Percentiles rank a stretch among this genome's conserved stretches.
Evolutionary conservation across 139 green algal species (phyloP).

Genomic region (Auxenochlorella protothecoides): DNA sequence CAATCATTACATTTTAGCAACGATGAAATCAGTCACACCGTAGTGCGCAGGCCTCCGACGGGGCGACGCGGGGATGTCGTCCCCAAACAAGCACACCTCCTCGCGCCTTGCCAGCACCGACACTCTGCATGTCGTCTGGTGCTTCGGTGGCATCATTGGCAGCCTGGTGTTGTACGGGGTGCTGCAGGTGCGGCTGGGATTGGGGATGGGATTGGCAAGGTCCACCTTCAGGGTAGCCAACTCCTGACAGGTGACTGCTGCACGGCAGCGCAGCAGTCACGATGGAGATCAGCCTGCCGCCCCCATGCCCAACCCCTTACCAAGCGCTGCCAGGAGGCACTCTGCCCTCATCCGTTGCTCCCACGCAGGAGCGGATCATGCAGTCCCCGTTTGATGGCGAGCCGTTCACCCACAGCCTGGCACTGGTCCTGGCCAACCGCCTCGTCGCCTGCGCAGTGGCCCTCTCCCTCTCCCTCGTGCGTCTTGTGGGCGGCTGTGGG

Average conservation of each 20-base stretch:
- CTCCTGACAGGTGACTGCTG: no score
- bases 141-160: constrained; percentile 37
- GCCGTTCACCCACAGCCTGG: constrained; percentile 81
- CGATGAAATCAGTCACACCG: no score
- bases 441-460: constrained; percentile 61
- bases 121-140: constrained; percentile 31
- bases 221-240: background rate
- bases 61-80: no score
- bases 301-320: background rate
- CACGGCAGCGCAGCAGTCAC: no score
- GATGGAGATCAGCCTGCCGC: no score
- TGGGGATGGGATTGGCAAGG: background rate
- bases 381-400: constrained; percentile 49
- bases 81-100: no score
- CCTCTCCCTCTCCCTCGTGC: constrained; percentile 34
- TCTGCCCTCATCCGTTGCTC: background rate
- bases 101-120: no score
- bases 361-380: constrained; percentile 87
- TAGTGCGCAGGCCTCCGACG: no score
- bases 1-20: no score
- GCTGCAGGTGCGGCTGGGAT: constrained; percentile 36
- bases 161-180: constrained; percentile 57
- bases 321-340: background rate
- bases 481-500: background rate
- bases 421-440: constrained; percentile 93